Conservation (phyloP, 257 asterid species). For the Jaltomata sinuosa region DNA sequence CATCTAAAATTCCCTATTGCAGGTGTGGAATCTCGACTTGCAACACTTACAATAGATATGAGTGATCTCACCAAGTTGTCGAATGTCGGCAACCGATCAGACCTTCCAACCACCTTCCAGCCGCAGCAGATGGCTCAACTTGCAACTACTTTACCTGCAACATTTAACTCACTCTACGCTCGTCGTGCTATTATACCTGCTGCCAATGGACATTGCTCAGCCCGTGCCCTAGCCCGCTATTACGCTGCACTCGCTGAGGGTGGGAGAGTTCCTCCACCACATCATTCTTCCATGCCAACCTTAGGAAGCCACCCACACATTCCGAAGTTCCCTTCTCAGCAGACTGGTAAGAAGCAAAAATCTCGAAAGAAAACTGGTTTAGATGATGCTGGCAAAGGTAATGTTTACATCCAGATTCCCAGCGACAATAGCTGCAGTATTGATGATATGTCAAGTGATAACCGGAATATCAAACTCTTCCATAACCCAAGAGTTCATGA, state of each 20-base stretch:
- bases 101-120: constrained; percentile 68
- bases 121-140: constrained; percentile 43
- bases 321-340: constrained; percentile 47
- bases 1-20: background rate
- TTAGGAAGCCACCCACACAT: constrained; percentile 76
- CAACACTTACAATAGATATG: constrained; percentile 73
- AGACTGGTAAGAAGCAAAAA: constrained; percentile 35
- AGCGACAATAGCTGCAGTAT: constrained; percentile 14
- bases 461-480: constrained; percentile 31
- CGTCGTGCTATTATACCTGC: constrained; percentile 92
- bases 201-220: constrained; percentile 94
- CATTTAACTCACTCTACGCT: constrained; percentile 63
- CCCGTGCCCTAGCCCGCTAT: constrained; percentile 94
- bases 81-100: constrained; percentile 33
- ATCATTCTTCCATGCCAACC: constrained; percentile 50
- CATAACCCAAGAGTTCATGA: constrained; percentile 55
- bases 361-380: background rate
- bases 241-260: constrained; percentile 81
- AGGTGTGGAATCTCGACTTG: constrained; percentile 98
- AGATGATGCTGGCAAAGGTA: constrained; percentile 6
- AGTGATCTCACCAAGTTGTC: constrained; percentile 59
- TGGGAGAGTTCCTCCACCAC: constrained; percentile 62
- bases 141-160: constrained; percentile 55
- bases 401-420: constrained; percentile 38
- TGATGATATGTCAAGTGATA: background rate